phyloP scores from a whole-genome alignment of 2,329 filamentous ascomycete species.

The Colletotrichum australisinense region DNA sequence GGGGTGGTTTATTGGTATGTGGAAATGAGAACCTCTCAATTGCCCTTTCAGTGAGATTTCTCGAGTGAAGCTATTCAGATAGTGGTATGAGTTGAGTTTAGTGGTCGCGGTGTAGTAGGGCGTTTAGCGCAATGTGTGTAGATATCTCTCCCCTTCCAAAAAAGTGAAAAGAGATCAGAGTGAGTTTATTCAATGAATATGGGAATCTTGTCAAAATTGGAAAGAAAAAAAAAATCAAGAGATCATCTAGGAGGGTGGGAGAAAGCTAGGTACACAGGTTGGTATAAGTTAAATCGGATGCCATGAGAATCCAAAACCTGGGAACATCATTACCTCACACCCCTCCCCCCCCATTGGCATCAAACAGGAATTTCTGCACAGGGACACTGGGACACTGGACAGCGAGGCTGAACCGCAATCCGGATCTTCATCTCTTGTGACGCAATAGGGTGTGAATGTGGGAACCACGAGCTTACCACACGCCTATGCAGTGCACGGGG shows the following conservation, averaged over 20 bases:
- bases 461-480: background rate
- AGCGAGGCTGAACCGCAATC: slow-evolving; percentile 15
- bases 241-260: background rate
- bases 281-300: background rate
- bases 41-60: background rate
- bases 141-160: background rate
- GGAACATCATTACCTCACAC: slow-evolving; percentile 31
- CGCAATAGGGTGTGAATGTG: slow-evolving; percentile 28
- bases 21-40: background rate
- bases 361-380: background rate
- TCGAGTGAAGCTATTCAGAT: background rate
- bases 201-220: background rate
- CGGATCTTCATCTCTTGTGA: slow-evolving; percentile 6
- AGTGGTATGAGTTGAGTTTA: background rate
- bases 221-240: background rate
- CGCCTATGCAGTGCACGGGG: background rate
- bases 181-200: background rate
- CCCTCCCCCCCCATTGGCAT: background rate
- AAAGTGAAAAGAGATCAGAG: background rate
- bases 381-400: too few species aligned
- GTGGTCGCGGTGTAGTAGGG: background rate
- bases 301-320: too few species aligned
- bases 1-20: background rate
- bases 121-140: background rate
- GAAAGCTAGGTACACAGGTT: background rate